Base-by-base conservation (phyloP, 2,329 filamentous ascomycete genomes). In the Oidium heveae region DNA sequence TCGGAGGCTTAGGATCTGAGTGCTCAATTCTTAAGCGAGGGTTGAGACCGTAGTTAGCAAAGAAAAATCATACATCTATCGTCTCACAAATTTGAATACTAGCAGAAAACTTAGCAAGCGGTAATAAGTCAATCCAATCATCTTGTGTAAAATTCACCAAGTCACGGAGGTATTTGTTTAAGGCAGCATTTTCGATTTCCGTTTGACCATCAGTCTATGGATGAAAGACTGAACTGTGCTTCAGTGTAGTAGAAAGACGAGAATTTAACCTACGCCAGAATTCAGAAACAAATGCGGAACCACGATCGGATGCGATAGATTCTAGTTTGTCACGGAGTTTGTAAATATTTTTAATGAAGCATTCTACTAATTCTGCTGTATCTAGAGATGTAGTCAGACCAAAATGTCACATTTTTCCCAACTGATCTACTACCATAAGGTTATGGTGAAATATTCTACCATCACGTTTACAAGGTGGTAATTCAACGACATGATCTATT, bases 101-200 rank as follows among this genome's bases (percentile, higher is more conserved):
- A 16, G 47, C 47, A 3, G 57, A 55, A 34, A 59, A 59, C 52
- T 61, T 54, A 3, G 56, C 54, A 8, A 60, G 18, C 15, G 12
- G 54, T 20, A 34, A 55, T 59, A 15, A 55, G n/a, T n/a, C n/a
- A n/a, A n/a, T n/a, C n/a, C n/a, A n/a, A n/a, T n/a, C n/a, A n/a
- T n/a, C n/a, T n/a, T n/a, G 44, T 60, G 47, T 43, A 53, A 55
- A 9, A 60, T 52, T 1, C 60, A 28, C 10, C 32, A 41, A 18
- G 55, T 34, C 2, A 34, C 47, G 13, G 44, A 24, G 12, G 41
- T 39, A 34, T 58, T 20, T 7, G 34, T 20, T 24, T 54, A 47
- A n/a, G 20, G 43, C 43, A 22, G 1, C 16, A n/a, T 47, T 47
- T 7, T n/a, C 16, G 16, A n/a, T n/a, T n/a, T n/a, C n/a, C n/a